These are phyloP conservation scores for Myotisia sp. DNA, from an alignment of 2,329 filamentous ascomycete genomes.

Conservation along the genomic window DNA sequence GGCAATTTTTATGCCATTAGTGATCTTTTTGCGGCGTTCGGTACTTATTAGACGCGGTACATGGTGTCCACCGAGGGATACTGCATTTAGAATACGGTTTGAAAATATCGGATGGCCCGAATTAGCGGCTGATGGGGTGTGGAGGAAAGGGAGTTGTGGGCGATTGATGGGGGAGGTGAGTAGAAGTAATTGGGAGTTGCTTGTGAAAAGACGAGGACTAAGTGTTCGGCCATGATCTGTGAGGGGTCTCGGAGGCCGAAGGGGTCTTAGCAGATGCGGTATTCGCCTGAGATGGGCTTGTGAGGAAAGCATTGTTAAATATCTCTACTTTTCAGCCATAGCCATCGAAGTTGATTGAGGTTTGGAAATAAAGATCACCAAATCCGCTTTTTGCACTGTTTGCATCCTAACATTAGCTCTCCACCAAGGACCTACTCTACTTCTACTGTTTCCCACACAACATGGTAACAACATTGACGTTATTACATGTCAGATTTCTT, in stretches of 20 bases:
- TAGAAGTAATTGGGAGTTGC: conserved; percentile 40
- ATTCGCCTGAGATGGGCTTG: conserved; percentile 27
- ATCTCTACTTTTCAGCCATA: neutral
- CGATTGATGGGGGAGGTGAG: conserved; percentile 35
- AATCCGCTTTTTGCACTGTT: conserved; percentile 10
- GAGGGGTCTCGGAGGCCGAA: conserved; percentile 22
- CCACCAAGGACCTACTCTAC: too few species aligned
- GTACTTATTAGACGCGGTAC: conserved; percentile 40
- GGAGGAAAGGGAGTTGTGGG: conserved; percentile 53
- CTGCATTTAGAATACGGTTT: conserved; percentile 2
- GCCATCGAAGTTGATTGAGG: too few species aligned
- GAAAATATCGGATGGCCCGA: conserved; percentile 26
- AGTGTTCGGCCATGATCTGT: conserved; percentile 7
- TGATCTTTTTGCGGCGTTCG: conserved; percentile 55
- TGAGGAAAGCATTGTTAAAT: conserved; percentile 21
- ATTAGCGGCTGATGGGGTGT: conserved; percentile 41
- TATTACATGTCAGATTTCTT: too few species aligned
- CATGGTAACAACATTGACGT: too few species aligned
- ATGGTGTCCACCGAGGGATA: conserved; percentile 17
- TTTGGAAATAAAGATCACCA: neutral
- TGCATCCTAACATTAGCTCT: conserved; percentile 3
- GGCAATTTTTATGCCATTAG: conserved; percentile 54
- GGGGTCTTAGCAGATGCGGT: conserved; percentile 24
- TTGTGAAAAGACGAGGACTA: conserved; percentile 41
- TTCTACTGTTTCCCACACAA: too few species aligned